phyloP scores from a whole-genome alignment of 148 eudicot genomes.

The Spergularia marina region DNA sequence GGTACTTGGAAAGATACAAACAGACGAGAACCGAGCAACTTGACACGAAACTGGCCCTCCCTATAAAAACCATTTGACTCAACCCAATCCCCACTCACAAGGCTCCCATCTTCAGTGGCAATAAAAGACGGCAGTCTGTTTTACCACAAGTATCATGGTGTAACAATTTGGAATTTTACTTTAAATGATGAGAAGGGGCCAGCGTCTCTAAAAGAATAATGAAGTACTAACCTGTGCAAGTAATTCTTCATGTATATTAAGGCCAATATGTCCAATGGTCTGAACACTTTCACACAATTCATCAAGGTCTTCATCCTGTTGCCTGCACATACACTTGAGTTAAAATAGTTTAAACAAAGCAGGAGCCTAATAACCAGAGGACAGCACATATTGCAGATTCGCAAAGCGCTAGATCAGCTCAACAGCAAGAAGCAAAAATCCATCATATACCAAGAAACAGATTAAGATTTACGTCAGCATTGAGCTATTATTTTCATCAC shows the following conservation, averaged over 20 bases:
- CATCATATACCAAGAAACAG: background rate
- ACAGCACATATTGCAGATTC: background rate
- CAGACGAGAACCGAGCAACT: too few species aligned
- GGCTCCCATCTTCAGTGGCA: background rate
- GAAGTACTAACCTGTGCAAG: slow-evolving; percentile 66
- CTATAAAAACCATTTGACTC: too few species aligned
- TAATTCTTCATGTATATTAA: slow-evolving; percentile 89
- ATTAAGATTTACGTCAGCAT: background rate
- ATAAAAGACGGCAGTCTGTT: background rate
- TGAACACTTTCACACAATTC: slow-evolving; percentile 87
- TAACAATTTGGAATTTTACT: background rate
- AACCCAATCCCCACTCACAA: too few species aligned
- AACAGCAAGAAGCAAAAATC: background rate
- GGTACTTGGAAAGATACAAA: too few species aligned
- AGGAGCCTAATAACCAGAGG: background rate
- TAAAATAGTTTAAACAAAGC: background rate
- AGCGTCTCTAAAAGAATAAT: background rate
- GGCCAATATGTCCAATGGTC: slow-evolving; percentile 87
- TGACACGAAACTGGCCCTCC: too few species aligned
- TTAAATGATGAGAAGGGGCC: background rate
- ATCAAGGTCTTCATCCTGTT: slow-evolving; percentile 94
- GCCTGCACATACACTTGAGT: slow-evolving; percentile 43
- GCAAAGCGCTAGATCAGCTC: background rate
- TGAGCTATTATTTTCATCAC: background rate
- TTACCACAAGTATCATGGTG: background rate